phyloP scores from a whole-genome alignment of 2,329 filamentous ascomycete species.

The Bimuria novae-zelandiae region DNA sequence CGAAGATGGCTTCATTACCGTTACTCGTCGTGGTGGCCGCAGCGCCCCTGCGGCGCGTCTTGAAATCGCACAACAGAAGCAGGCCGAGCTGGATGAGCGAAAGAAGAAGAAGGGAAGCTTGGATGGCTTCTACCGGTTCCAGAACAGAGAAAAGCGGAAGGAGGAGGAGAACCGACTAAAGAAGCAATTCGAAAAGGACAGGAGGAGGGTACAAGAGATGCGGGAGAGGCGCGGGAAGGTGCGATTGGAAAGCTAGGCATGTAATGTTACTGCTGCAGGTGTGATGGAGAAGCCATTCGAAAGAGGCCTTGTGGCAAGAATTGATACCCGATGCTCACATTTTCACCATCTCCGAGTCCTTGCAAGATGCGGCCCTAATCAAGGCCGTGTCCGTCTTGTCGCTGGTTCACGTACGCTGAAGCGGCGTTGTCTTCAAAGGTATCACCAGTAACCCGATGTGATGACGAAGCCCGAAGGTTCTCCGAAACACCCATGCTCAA shows the following conservation, averaged over 20 bases:
- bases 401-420: too few relatives aligned
- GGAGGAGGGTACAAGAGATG: slow-evolving; percentile 72
- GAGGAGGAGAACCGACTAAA: slow-evolving; percentile 71
- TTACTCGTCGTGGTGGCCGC: slow-evolving; percentile 72
- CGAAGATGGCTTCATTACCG: slow-evolving; percentile 94
- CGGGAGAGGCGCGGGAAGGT: slow-evolving; percentile 60
- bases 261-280: not conserved
- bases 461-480: too few relatives aligned
- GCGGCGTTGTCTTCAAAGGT: too few relatives aligned
- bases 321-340: too few relatives aligned
- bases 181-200: slow-evolving; percentile 76
- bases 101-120: slow-evolving; percentile 61
- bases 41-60: slow-evolving; percentile 70
- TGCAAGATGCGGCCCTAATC: too few relatives aligned
- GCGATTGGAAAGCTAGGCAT: slow-evolving; percentile 29
- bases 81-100: slow-evolving; percentile 57
- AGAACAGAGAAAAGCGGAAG: slow-evolving; percentile 79
- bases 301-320: not conserved
- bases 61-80: slow-evolving; percentile 64
- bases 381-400: too few relatives aligned
- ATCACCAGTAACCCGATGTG: too few relatives aligned
- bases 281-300: too few relatives aligned
- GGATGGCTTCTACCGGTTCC: slow-evolving; percentile 82
- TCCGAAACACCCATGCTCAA: too few relatives aligned
- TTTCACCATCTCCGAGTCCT: too few relatives aligned